Evolutionary conservation across 768 basidiomycete genomes (phyloP), one percentile per base, ranked within the genome.

Genomic region (Stropharia rugosoannulata): DNA sequence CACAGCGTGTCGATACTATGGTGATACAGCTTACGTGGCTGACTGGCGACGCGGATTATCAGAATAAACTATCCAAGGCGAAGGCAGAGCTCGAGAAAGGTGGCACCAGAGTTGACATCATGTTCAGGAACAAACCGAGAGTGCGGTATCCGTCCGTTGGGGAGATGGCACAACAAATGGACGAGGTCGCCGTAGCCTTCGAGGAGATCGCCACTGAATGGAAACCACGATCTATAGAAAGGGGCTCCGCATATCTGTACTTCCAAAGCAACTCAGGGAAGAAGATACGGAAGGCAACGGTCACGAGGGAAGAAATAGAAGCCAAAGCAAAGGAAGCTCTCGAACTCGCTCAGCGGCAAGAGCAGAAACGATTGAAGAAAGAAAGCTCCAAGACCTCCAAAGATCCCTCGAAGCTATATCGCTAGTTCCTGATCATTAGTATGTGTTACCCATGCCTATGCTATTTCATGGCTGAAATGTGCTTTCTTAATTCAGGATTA

Each of bases 1-100:
- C 72, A 59, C 68, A 63, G 46, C 72, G 73, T 59, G 67, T 75
- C 55, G 56, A 66, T 18, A 65, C 72, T 51, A 92, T 91, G 73
- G 86, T 90, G 72, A 73, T 90, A 4, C 86, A 89, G 69, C 64
- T 93, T 44, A 83, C 85, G 11, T 93, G 90, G 88, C 76, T 74
- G 2, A 80, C 85, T 11, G 81, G 73, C 6, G 59, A 66, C 29
- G 80, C 76, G 6, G 92, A 94, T 62, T 62, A 86, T 16, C 75
- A 74, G 37, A 86, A 87, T 68, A 93, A 90, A 67, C 56, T 93
- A 35, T 74, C 72, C 51, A 86, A 85, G 67, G 80, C 78, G 18
- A 68, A 74, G 49, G 73, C 77, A 49, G 80, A 86, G 38, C 69
- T 94, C 52, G 80, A 79, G 61, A 82, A 82, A 59, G 88, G 87